Percentiles rank a stretch among this genome's conserved stretches.
Conservation (phyloP, 148 eudicot species). For the Dianthus caryophyllus region DNA sequence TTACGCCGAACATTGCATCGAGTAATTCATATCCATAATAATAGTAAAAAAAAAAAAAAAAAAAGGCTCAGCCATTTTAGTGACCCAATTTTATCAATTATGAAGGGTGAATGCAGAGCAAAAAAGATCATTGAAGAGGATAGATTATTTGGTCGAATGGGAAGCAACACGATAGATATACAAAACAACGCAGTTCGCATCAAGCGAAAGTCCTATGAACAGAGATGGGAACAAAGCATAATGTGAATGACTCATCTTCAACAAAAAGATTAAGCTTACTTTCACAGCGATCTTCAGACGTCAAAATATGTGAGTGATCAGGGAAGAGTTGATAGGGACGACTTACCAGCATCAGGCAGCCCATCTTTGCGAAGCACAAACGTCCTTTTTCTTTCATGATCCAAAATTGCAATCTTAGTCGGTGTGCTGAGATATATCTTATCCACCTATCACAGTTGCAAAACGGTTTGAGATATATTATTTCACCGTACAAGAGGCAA, state of each 20-base stretch:
- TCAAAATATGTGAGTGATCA: too few species aligned
- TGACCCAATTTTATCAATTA: too few species aligned
- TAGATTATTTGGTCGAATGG: neutral
- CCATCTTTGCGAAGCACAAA: conserved; percentile 92
- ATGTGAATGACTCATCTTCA: too few species aligned
- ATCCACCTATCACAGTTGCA: conserved; percentile 52
- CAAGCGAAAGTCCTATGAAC: neutral
- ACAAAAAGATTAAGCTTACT: too few species aligned
- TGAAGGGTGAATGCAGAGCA: too few species aligned
- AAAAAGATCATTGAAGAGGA: neutral
- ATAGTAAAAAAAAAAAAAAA: too few species aligned
- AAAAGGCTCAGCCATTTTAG: too few species aligned
- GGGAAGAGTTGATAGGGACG: neutral
- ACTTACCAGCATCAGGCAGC: conserved; percentile 91
- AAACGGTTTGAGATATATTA: conserved; percentile 1
- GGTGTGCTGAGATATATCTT: conserved; percentile 90
- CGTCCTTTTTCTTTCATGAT: conserved; percentile 91
- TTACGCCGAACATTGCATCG: too few species aligned
- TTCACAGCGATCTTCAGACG: too few species aligned
- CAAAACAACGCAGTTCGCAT: neutral
- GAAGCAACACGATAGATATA: neutral
- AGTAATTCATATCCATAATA: too few species aligned
- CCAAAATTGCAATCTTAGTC: conserved; percentile 75
- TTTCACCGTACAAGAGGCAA: conserved; percentile 2
- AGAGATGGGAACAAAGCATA: neutral